Conservation (phyloP, 1,139 yeast species). For the Eremothecium gossypii region DNA sequence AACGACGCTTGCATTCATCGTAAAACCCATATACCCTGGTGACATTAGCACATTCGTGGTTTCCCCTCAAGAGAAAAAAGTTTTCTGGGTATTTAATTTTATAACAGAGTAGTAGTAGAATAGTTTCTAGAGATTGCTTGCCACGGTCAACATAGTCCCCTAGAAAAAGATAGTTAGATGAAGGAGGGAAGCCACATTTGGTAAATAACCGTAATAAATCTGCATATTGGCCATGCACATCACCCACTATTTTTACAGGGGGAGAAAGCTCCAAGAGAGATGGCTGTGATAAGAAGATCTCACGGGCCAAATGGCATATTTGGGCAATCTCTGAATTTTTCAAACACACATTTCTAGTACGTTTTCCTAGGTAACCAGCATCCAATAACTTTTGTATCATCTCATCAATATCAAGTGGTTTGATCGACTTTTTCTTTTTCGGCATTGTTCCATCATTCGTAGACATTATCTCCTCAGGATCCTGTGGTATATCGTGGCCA, state of each 20-base stretch:
- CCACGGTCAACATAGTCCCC: conserved; percentile 98
- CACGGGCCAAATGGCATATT: conserved; percentile 80
- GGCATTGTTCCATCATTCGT: conserved; percentile 4
- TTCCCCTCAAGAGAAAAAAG: conserved; percentile 84
- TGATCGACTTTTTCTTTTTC: conserved; percentile 25
- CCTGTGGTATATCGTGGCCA: conserved; percentile 12
- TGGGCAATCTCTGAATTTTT: conserved; percentile 80
- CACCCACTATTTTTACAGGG: conserved; percentile 96
- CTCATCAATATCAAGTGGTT: conserved; percentile 70
- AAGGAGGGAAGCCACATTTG: conserved; percentile 97
- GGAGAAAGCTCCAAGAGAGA: conserved; percentile 80
- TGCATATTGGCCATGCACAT: conserved; percentile 93
- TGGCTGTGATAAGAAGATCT: conserved; percentile 82
- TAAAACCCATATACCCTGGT: conserved; percentile 94
- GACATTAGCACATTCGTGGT: conserved; percentile 95
- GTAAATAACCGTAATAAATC: conserved; percentile 86
- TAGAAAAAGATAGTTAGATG: conserved; percentile 78
- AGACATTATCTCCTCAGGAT: conserved; percentile 7
- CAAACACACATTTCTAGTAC: conserved; percentile 80
- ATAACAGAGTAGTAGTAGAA: conserved; percentile 72
- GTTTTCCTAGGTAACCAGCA: conserved; percentile 91
- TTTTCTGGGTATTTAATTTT: conserved; percentile 95
- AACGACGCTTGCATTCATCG: conserved; percentile 92
- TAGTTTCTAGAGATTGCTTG: conserved; percentile 87
- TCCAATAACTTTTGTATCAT: conserved; percentile 81